phyloP scores from a whole-genome alignment of 805 yeast species.

The Candida alai region DNA sequence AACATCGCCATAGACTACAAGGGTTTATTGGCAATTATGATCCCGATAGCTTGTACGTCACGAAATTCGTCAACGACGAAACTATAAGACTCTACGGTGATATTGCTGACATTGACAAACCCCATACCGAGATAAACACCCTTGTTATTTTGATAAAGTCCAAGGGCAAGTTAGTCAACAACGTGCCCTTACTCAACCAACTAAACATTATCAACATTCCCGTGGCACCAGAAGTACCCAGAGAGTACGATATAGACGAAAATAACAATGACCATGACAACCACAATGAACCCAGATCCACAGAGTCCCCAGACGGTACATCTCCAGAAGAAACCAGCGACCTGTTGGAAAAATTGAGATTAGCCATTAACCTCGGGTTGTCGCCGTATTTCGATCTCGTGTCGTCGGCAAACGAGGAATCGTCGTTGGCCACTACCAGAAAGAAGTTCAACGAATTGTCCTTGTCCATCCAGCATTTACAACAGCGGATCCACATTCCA shows the following conservation, averaged over 20 bases:
- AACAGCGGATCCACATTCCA: conserved; percentile 66
- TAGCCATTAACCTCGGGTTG: conserved; percentile 59
- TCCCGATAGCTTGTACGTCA: conserved; percentile 20
- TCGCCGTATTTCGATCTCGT: conserved; percentile 65
- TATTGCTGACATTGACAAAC: conserved; percentile 5
- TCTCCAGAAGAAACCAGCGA: conserved; percentile 11
- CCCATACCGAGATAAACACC: conserved; percentile 8
- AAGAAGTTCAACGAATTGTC: conserved; percentile 68
- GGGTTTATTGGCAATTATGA: conserved; percentile 17
- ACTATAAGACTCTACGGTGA: conserved; percentile 10
- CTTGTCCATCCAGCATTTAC: conserved; percentile 60
- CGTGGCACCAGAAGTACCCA: neutral
- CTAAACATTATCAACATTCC: conserved; percentile 36
- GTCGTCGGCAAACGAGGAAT: conserved; percentile 15
- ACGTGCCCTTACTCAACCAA: conserved; percentile 23
- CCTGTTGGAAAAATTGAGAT: conserved; percentile 51
- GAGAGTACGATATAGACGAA: neutral
- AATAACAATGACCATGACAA: too few relatives aligned
- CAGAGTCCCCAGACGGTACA: conserved; percentile 1
- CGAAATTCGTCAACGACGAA: conserved; percentile 11
- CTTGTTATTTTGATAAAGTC: conserved; percentile 43
- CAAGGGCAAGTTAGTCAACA: conserved; percentile 24
- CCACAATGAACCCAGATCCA: too few relatives aligned
- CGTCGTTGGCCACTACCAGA: conserved; percentile 33
- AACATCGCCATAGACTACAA: too few relatives aligned